phyloP scores from a whole-genome alignment of 140 eudicot genomes.

The Bidens hawaiensis region DNA sequence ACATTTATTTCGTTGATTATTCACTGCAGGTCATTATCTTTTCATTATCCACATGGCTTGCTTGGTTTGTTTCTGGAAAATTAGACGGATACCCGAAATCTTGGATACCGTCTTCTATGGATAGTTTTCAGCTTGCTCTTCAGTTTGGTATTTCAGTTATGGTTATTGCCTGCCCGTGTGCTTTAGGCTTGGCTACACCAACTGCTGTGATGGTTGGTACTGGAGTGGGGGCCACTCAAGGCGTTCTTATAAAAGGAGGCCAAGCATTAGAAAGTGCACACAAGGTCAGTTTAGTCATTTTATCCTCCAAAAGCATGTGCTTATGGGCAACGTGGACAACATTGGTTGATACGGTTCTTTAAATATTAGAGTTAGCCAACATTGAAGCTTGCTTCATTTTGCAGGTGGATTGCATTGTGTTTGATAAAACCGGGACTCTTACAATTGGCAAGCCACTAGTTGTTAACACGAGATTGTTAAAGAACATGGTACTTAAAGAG shows the following conservation, averaged over 20 bases:
- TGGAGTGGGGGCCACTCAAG: no score
- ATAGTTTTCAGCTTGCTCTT: conserved; percentile 89
- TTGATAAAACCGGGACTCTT: conserved; percentile 96
- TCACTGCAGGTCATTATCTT: conserved; percentile 60
- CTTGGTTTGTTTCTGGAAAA: conserved; percentile 82
- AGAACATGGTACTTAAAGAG: conserved; percentile 63
- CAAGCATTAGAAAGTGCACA: conserved; percentile 97
- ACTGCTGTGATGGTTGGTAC: no score
- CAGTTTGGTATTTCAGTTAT: conserved; percentile 96
- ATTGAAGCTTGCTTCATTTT: background rate
- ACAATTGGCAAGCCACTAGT: conserved; percentile 89
- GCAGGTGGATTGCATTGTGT: conserved; percentile 90
- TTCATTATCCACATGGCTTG: conserved; percentile 74
- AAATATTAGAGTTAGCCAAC: background rate
- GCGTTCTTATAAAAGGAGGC: conserved; percentile 95
- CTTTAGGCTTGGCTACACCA: conserved; percentile 96
- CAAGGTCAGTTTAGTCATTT: conserved; percentile 40
- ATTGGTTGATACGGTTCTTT: background rate
- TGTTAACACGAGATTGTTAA: conserved; percentile 63
- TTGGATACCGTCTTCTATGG: conserved; percentile 93
- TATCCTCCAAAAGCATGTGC: background rate
- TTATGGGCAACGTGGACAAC: background rate
- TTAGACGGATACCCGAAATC: conserved; percentile 61
- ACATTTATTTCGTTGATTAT: background rate
- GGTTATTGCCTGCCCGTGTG: conserved; percentile 99